These are phyloP conservation scores for Chytriomyces sp. DNA, from an alignment of 192 early-diverging fungal species.

Conservation along the genomic window DNA sequence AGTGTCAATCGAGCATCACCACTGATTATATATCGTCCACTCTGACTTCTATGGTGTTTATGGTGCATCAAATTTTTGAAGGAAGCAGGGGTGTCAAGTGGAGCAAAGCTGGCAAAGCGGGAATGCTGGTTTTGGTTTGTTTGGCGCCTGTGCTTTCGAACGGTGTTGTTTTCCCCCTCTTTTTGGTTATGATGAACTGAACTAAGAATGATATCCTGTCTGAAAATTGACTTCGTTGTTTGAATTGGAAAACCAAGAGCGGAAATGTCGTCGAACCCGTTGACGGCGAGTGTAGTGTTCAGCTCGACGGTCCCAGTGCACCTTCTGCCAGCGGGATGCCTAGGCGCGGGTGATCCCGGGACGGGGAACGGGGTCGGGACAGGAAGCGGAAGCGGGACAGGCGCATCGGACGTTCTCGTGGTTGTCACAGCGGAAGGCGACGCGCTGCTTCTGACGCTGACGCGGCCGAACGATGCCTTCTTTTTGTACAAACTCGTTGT, in stretches of 20 bases:
- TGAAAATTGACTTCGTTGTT: no score
- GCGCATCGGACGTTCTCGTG: neutral
- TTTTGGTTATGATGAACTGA: neutral
- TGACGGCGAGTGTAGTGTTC: no score
- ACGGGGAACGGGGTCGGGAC: no score
- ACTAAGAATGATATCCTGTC: neutral
- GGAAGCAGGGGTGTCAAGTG: neutral
- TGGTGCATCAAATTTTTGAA: neutral
- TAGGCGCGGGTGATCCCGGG: no score
- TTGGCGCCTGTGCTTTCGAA: neutral
- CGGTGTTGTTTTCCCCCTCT: neutral
- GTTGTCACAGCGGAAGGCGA: neutral
- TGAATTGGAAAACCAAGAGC: neutral
- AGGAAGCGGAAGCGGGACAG: no score
- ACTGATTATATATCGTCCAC: neutral
- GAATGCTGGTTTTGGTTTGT: neutral
- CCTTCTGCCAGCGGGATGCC: no score
- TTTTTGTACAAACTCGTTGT: constrained; percentile 51
- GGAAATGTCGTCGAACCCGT: no score
- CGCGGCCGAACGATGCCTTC: constrained; percentile 51
- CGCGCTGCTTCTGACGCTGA: constrained; percentile 24
- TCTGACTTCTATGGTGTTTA: neutral
- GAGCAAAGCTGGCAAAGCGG: neutral
- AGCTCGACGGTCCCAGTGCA: no score
- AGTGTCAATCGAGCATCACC: neutral